Evolutionary conservation across 2,329 filamentous ascomycete species (phyloP), one percentile per base, ranked within the genome.

Genomic region (Rosellinia necatrix): DNA sequence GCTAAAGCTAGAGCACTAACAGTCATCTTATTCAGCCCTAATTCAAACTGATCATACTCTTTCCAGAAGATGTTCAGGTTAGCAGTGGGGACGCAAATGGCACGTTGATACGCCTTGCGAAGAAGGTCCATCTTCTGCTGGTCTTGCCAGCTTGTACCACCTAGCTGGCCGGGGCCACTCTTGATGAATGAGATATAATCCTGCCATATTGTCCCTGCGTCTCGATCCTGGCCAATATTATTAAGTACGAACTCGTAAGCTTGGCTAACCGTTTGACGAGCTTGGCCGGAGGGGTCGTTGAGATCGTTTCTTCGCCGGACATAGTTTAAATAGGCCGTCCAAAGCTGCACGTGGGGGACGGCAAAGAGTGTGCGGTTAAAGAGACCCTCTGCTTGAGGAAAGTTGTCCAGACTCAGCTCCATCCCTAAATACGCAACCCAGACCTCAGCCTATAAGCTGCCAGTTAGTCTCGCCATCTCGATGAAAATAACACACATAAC

Each of bases 61-160:
- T 96, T 96, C 96, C 94, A 99, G 12, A 99, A 77, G 49, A 82
- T 83, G 68, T 93, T 90, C 44, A 96, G 85, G 27, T 88, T 89
- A 51, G 88, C 85, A 61, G 91, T 96, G 4, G 96, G 96, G 34
- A 97, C 85, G 63, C 85, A 87, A 55, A 97, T 90, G 12, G 93
- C 93, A 49, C 88, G 88, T 67, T 97, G 92, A 71, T 97, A 99
- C 0, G 91, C 90, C 71, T 96, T 96, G 57, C 94, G 88, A 48
- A 99, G 76, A 64, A 90, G 81, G 67, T 99, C 94, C 89, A 96
- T 96, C 79, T 99, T 99, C 71, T 97, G 94, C 74, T 93, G 90
- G 70, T 97, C 94, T 73, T 97, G 92, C 96, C 94, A 99, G 56
- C 85, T 87, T 56, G 81, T 87, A 38, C 93, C 94, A 22, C 92